phyloP scores from a whole-genome alignment of 2,329 filamentous ascomycete species.

The Alternaria novae-zelandiae region DNA sequence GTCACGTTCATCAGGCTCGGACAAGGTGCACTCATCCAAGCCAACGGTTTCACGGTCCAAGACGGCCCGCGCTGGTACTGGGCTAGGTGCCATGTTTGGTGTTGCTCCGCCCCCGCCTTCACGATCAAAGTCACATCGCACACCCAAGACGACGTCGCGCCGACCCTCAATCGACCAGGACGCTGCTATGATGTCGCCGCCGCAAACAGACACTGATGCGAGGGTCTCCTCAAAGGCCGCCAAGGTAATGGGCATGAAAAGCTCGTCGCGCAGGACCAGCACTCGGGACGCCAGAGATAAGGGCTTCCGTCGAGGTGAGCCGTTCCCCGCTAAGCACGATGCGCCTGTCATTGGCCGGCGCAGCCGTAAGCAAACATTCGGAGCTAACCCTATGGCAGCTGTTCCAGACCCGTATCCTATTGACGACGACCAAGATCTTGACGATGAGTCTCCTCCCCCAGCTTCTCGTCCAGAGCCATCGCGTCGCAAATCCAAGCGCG shows the following conservation, averaged over 20 bases:
- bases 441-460: conserved; percentile 48
- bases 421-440: conserved; percentile 65
- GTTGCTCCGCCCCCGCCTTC: conserved; percentile 60
- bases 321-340: conserved; percentile 24
- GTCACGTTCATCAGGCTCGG: conserved; percentile 75
- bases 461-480: conserved; percentile 44
- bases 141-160: conserved; percentile 65
- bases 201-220: conserved; percentile 67
- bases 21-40: conserved; percentile 64
- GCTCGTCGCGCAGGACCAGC: conserved; percentile 52
- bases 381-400: conserved; percentile 44
- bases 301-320: conserved; percentile 58
- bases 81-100: conserved; percentile 69
- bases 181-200: conserved; percentile 72
- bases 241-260: conserved; percentile 70
- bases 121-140: conserved; percentile 72
- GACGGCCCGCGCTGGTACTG: conserved; percentile 63
- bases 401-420: conserved; percentile 66
- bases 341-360: conserved; percentile 28
- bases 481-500: conserved; percentile 51
- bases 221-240: conserved; percentile 78
- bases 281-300: conserved; percentile 47
- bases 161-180: conserved; percentile 72
- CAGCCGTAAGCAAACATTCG: conserved; percentile 44
- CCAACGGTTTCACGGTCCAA: conserved; percentile 56